Evolutionary conservation across 257 asterid genomes (phyloP).

Genomic region (Thymus quinquecostatus): DNA sequence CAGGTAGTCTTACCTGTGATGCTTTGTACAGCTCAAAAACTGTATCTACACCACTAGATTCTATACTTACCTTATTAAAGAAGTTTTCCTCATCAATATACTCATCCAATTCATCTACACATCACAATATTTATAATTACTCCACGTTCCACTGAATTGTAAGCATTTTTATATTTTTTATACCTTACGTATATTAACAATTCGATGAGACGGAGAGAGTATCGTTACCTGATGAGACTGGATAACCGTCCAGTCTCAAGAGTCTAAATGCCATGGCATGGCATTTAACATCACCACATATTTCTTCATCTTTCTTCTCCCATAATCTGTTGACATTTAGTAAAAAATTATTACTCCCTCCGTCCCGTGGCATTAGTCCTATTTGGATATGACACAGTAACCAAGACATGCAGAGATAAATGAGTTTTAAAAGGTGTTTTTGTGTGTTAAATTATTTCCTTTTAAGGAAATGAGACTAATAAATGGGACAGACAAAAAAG

Average conservation of each 20-base stretch:
- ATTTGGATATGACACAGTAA: too few species aligned
- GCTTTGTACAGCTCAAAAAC: conserved; percentile 47
- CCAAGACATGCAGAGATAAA: too few species aligned
- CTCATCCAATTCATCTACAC: conserved; percentile 35
- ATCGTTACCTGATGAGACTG: conserved; percentile 31
- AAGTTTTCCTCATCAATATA: conserved; percentile 27
- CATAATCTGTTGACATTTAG: conserved; percentile 17
- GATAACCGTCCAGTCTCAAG: conserved; percentile 27
- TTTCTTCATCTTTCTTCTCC: conserved; percentile 32
- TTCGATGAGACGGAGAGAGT: too few species aligned
- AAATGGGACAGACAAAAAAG: too few species aligned
- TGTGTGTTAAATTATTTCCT: too few species aligned
- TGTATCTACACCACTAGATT: conserved; percentile 6
- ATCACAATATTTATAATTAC: neutral
- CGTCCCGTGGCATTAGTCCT: too few species aligned
- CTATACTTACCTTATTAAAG: conserved; percentile 14
- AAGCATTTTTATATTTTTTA: too few species aligned
- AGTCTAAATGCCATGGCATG: conserved; percentile 46
- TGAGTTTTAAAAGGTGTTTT: too few species aligned
- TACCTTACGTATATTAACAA: too few species aligned
- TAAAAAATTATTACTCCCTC: too few species aligned
- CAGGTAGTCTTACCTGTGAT: conserved; percentile 29
- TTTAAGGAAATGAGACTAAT: too few species aligned
- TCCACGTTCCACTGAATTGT: too few species aligned
- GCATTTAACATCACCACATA: conserved; percentile 27